These are phyloP conservation scores for Stellera chamaejasme DNA, from an alignment of 345 rosid species.

Conservation along the genomic window DNA sequence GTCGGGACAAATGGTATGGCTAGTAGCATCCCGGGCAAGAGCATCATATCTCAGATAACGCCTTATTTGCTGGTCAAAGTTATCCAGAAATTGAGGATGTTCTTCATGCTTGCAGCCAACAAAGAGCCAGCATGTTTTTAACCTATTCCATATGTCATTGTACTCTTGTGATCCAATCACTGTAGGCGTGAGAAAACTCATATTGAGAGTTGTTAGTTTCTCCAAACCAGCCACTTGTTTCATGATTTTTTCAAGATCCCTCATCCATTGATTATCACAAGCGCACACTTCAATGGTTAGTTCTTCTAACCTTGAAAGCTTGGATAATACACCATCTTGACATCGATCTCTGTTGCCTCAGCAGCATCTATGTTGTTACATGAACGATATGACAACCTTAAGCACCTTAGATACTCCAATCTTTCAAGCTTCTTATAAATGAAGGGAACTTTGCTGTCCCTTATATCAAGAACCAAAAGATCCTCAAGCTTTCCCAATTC, in stretches of 20 bases:
- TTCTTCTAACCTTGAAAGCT: slow-evolving; percentile 24
- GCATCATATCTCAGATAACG: slow-evolving; percentile 19
- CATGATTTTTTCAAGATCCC: slow-evolving; percentile 10
- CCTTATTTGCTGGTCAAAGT: slow-evolving; percentile 14
- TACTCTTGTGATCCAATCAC: slow-evolving; percentile 1
- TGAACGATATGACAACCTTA: slow-evolving; percentile 16
- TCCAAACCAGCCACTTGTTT: slow-evolving; percentile 17
- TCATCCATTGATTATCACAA: slow-evolving; percentile 14
- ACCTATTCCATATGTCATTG: slow-evolving; percentile 5
- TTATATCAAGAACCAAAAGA: slow-evolving; percentile 25
- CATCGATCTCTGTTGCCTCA: neutral
- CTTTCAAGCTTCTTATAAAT: slow-evolving; percentile 10
- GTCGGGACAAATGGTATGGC: neutral
- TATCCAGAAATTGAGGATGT: slow-evolving; percentile 12
- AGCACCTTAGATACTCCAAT: slow-evolving; percentile 13
- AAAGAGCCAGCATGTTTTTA: slow-evolving; percentile 10
- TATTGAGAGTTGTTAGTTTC: slow-evolving; percentile 15
- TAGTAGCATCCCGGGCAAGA: slow-evolving; percentile 2
- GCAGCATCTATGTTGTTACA: neutral
- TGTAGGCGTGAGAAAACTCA: slow-evolving; percentile 14
- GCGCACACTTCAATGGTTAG: slow-evolving; percentile 16
- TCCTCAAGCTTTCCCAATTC: slow-evolving; percentile 7
- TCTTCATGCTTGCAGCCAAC: slow-evolving; percentile 15
- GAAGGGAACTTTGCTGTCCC: slow-evolving; percentile 11
- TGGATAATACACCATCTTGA: slow-evolving; percentile 16